These are phyloP conservation scores for Coemansia sp. DNA, from an alignment of 192 early-diverging fungal species.

Conservation along the genomic window DNA sequence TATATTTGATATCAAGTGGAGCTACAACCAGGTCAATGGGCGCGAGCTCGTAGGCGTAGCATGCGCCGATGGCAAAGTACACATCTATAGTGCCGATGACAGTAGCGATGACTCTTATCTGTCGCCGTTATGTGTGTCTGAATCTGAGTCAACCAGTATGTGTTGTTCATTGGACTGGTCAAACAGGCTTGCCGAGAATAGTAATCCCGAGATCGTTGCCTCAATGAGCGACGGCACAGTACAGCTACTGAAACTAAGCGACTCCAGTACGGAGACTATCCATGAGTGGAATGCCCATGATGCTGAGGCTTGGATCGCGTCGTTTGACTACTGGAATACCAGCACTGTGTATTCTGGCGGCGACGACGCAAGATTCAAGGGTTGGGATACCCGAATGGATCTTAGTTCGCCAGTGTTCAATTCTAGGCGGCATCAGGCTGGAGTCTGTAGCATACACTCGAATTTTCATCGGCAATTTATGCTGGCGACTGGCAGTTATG, in stretches of 20 bases:
- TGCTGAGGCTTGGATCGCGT: conserved; percentile 91
- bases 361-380: conserved; percentile 86
- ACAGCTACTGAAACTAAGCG: conserved; percentile 57
- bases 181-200: conserved; percentile 48
- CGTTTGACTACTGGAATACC: conserved; percentile 85
- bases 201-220: conserved; percentile 57
- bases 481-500: conserved; percentile 92
- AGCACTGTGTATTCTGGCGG: conserved; percentile 74
- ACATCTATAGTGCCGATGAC: conserved; percentile 58
- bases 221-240: conserved; percentile 83
- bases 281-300: conserved; percentile 82
- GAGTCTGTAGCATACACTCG: conserved; percentile 90
- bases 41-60: conserved; percentile 65
- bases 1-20: conserved; percentile 80
- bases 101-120: conserved; percentile 29
- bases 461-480: conserved; percentile 77
- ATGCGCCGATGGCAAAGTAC: conserved; percentile 63
- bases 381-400: conserved; percentile 80
- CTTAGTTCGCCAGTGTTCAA: conserved; percentile 60
- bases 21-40: conserved; percentile 59
- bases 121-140: conserved; percentile 31
- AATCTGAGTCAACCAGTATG: conserved; percentile 62
- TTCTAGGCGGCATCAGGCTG: conserved; percentile 79
- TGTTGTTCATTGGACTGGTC: conserved; percentile 93
- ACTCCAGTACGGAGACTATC: conserved; percentile 38